Conservation (phyloP, 2,329 filamentous ascomycete genomes). For the Neonectria magnoliae region DNA sequence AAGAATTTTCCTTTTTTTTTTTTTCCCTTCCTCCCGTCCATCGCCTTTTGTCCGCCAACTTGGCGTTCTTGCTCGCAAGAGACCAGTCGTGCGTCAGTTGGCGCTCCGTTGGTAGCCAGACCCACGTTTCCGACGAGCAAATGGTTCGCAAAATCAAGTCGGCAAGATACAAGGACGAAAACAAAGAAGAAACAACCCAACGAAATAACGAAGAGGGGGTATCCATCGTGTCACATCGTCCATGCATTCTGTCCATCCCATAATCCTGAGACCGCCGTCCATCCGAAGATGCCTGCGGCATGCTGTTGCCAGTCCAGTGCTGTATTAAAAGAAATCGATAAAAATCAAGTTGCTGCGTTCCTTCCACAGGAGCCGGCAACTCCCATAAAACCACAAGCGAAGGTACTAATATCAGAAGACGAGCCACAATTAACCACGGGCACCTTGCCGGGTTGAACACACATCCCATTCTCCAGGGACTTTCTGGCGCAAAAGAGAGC, state of each 20-base stretch:
- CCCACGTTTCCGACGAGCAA: constrained; percentile 31
- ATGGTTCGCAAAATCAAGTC: constrained; percentile 33
- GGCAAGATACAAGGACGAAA: constrained; percentile 33
- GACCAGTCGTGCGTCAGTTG: constrained; percentile 16
- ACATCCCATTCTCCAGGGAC: constrained; percentile 13
- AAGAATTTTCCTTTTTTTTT: constrained; percentile 28
- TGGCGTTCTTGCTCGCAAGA: constrained; percentile 17
- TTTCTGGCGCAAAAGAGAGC: constrained; percentile 10
- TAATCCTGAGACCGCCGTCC: constrained; percentile 42
- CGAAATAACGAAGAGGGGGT: constrained; percentile 45
- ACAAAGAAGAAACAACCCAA: constrained; percentile 36
- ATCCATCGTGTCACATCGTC: constrained; percentile 58
- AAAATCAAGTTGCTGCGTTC: constrained; percentile 8
- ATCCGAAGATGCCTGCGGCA: constrained; percentile 35
- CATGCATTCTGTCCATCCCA: constrained; percentile 55
- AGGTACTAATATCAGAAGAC: constrained; percentile 26
- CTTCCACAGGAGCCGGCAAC: not conserved
- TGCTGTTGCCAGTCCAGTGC: constrained; percentile 54
- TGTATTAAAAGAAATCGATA: constrained; percentile 47
- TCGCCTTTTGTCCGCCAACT: constrained; percentile 23
- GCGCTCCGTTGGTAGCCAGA: constrained; percentile 40
- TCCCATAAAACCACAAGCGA: constrained; percentile 28
- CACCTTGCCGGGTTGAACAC: constrained; percentile 11
- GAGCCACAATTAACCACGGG: constrained; percentile 25
- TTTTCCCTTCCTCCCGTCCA: constrained; percentile 12